phyloP scores from a whole-genome alignment of 768 basidiomycete species.

The Hydnomerulius pinastri region DNA sequence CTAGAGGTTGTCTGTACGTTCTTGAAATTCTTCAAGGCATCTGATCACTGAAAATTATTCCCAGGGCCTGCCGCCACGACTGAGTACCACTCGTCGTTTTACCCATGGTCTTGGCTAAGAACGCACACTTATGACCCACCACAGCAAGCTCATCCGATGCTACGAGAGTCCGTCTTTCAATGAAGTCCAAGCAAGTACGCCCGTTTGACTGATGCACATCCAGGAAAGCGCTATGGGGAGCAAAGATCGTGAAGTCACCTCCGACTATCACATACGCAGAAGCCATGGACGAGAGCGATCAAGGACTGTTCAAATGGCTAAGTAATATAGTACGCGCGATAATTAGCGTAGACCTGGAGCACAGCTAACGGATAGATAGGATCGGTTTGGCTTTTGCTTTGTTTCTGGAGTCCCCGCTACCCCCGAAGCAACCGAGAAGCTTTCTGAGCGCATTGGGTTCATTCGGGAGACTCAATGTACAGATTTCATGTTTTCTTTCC shows the following conservation, averaged over 20 bases:
- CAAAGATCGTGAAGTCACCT: conserved; percentile 69
- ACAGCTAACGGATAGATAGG: conserved; percentile 43
- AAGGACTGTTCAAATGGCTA: conserved; percentile 80
- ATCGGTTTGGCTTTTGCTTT: conserved; percentile 88
- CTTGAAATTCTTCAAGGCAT: neutral
- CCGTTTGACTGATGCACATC: neutral
- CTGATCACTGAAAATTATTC: neutral
- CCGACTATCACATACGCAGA: conserved; percentile 75
- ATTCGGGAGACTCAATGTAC: conserved; percentile 85
- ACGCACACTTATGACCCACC: conserved; percentile 81
- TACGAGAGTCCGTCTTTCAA: conserved; percentile 45
- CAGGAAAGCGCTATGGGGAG: conserved; percentile 80
- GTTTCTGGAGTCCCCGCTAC: conserved; percentile 78
- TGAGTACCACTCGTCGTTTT: conserved; percentile 73
- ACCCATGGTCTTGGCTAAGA: conserved; percentile 86
- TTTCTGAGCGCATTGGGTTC: conserved; percentile 76
- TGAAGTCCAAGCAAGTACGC: neutral
- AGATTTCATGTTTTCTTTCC: conserved; percentile 4
- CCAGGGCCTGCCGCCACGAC: conserved; percentile 31
- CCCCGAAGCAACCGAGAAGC: conserved; percentile 80
- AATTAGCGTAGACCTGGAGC: neutral
- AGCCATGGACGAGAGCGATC: conserved; percentile 64
- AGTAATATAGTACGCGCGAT: conserved; percentile 64
- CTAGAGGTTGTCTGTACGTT: conserved; percentile 74
- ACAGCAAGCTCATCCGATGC: conserved; percentile 20